phyloP scores from a whole-genome alignment of 2,329 filamentous ascomycete genomes.

The Thermoascus crustaceus region DNA sequence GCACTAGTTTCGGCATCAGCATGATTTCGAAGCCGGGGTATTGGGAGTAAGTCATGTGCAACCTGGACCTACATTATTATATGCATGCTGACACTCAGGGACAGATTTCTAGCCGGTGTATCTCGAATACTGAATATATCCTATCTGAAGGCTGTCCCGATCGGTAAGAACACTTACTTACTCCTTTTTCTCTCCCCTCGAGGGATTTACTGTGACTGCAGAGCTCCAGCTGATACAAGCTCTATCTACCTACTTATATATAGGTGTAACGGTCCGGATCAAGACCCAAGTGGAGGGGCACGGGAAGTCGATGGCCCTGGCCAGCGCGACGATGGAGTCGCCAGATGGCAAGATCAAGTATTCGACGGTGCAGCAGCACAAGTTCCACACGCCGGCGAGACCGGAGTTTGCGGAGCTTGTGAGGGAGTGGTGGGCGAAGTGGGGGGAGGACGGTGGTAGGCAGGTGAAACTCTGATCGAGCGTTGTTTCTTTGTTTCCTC shows the following conservation, averaged over 20 bases:
- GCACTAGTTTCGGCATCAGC: slow-evolving; percentile 43
- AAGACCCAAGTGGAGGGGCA: slow-evolving; percentile 37
- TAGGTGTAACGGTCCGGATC: slow-evolving; percentile 37
- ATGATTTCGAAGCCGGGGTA: slow-evolving; percentile 41
- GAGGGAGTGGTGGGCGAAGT: too few species aligned
- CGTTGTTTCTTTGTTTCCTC: too few species aligned
- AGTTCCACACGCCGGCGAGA: slow-evolving; percentile 38
- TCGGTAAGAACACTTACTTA: slow-evolving; percentile 24
- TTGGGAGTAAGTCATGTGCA: slow-evolving; percentile 35
- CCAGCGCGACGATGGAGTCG: slow-evolving; percentile 43
- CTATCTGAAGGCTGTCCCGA: slow-evolving; percentile 43
- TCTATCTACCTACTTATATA: neutral
- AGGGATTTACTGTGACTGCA: too few species aligned
- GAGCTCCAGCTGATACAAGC: too few species aligned
- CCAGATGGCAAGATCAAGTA: slow-evolving; percentile 41
- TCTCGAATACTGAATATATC: slow-evolving; percentile 44
- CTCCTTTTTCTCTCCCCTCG: neutral
- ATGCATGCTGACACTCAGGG: neutral
- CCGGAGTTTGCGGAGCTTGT: slow-evolving; percentile 32
- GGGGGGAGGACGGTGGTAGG: too few species aligned
- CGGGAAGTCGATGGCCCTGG: slow-evolving; percentile 46
- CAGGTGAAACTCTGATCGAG: too few species aligned
- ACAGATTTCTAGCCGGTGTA: slow-evolving; percentile 43
- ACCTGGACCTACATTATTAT: slow-evolving; percentile 4
- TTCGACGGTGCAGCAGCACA: slow-evolving; percentile 47